Evolutionary conservation across 768 basidiomycete genomes (phyloP).

Genomic region (Myochromella boudieri): DNA sequence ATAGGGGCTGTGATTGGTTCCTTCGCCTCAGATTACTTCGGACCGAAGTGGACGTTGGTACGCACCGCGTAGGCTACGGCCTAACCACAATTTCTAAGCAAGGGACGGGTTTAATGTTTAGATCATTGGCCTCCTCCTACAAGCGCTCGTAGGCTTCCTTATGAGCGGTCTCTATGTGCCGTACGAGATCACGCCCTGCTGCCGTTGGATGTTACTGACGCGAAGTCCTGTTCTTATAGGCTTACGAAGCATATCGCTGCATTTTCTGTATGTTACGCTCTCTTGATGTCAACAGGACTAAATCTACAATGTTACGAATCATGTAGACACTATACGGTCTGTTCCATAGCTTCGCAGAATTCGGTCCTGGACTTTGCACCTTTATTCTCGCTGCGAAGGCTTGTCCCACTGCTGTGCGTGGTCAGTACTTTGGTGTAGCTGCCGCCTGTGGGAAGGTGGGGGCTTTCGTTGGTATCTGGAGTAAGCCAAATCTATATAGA

Average conservation of each 20-base stretch:
- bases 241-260: slow-evolving; percentile 65
- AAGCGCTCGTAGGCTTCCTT: slow-evolving; percentile 78
- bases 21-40: slow-evolving; percentile 70
- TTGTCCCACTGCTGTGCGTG: slow-evolving; percentile 80
- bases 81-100: background rate
- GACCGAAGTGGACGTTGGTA: slow-evolving; percentile 75
- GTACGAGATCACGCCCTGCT: slow-evolving; percentile 25
- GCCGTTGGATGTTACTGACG: background rate
- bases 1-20: slow-evolving; percentile 65
- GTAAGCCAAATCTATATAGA: slow-evolving; percentile 34
- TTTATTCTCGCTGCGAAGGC: slow-evolving; percentile 82
- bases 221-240: slow-evolving; percentile 19
- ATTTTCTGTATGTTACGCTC: slow-evolving; percentile 54
- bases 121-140: slow-evolving; percentile 67
- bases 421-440: slow-evolving; percentile 81
- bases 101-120: slow-evolving; percentile 17
- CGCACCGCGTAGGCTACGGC: background rate
- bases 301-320: background rate
- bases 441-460: slow-evolving; percentile 84
- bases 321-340: slow-evolving; percentile 78
- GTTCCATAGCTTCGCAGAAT: slow-evolving; percentile 83
- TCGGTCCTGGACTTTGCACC: slow-evolving; percentile 85
- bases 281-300: background rate
- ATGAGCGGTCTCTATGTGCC: slow-evolving; percentile 78
- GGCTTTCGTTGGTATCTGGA: slow-evolving; percentile 79